phyloP scores from a whole-genome alignment of 2,329 filamentous ascomycete species.

The Pezicula carpinea region DNA sequence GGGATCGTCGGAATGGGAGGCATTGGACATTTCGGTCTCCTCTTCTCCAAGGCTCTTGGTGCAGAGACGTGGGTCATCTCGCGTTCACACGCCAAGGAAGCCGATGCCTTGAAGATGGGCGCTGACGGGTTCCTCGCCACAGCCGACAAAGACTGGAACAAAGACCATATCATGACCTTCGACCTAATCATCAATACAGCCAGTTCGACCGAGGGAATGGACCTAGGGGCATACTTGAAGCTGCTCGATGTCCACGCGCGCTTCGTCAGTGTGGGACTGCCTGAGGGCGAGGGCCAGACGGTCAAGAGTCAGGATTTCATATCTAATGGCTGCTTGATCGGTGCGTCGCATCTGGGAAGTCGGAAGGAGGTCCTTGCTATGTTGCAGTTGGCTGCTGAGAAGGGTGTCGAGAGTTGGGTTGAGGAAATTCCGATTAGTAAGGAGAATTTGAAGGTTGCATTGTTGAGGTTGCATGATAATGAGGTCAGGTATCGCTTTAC shows the following conservation, averaged over 20 bases:
- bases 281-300: slow-evolving; percentile 67
- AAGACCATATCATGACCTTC: slow-evolving; percentile 57
- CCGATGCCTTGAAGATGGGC: slow-evolving; percentile 53
- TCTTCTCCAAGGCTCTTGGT: slow-evolving; percentile 65
- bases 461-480: slow-evolving; percentile 65
- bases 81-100: slow-evolving; percentile 55
- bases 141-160: slow-evolving; percentile 51
- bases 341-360: slow-evolving; percentile 66
- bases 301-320: slow-evolving; percentile 73
- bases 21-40: slow-evolving; percentile 65
- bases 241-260: slow-evolving; percentile 77
- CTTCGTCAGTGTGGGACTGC: slow-evolving; percentile 77
- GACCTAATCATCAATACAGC: slow-evolving; percentile 76
- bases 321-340: slow-evolving; percentile 68
- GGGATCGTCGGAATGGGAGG: slow-evolving; percentile 70
- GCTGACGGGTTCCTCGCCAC: slow-evolving; percentile 58
- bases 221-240: slow-evolving; percentile 67
- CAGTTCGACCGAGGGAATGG: slow-evolving; percentile 62
- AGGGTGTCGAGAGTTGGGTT: slow-evolving; percentile 66
- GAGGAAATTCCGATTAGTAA: slow-evolving; percentile 70
- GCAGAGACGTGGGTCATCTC: slow-evolving; percentile 60
- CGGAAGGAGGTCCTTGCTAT: slow-evolving; percentile 67
- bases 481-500: slow-evolving; percentile 72
- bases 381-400: slow-evolving; percentile 66
- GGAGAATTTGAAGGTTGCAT: slow-evolving; percentile 62